phyloP scores from a whole-genome alignment of 306 rosid species.

The Neltuma alba region DNA sequence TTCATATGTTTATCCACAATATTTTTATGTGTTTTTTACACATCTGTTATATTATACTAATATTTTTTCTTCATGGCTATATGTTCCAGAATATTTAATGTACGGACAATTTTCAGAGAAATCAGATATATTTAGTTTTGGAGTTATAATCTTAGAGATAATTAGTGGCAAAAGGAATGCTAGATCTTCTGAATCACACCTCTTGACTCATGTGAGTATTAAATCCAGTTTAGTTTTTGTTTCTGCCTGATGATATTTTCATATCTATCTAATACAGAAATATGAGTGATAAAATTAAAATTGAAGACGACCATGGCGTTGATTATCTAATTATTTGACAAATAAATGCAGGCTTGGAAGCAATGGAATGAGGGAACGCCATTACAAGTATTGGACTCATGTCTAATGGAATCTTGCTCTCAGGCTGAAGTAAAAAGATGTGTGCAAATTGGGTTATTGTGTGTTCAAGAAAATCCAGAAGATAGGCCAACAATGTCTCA shows the following conservation, averaged over 20 bases:
- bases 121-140: too few species aligned
- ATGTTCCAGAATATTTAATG: too few species aligned
- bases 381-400: neutral
- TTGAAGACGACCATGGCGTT: neutral
- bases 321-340: neutral
- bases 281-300: neutral
- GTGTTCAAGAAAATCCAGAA: neutral
- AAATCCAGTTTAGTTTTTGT: neutral
- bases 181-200: neutral
- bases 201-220: neutral
- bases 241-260: neutral
- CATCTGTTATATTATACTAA: too few species aligned
- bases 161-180: neutral
- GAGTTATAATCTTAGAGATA: neutral
- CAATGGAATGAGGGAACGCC: neutral
- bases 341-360: neutral
- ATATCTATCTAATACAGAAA: too few species aligned
- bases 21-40: too few species aligned
- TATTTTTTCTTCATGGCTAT: too few species aligned
- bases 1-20: too few species aligned
- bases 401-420: neutral
- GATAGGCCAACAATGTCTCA: neutral
- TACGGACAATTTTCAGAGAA: too few species aligned
- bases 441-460: neutral
- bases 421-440: neutral